Conservation (phyloP, 305 asterid species). For the Fraxinus ornus region DNA sequence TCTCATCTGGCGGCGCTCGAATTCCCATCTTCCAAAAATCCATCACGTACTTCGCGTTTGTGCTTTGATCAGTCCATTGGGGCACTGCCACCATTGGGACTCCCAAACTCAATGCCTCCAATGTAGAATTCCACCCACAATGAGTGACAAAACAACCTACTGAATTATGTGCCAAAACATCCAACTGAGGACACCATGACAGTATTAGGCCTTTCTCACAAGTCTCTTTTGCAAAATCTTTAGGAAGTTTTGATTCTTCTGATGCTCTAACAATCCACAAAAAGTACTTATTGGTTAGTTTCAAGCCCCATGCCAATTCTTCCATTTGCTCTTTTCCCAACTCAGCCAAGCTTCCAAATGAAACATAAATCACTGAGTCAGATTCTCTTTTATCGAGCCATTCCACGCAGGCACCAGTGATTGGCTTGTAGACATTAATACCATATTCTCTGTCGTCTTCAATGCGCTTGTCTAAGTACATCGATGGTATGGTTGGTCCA, state of each 20-base stretch:
- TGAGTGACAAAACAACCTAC: slow-evolving; percentile 40
- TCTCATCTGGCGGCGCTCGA: slow-evolving; percentile 17
- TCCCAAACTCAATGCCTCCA: slow-evolving; percentile 43
- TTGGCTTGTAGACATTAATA: slow-evolving; percentile 22
- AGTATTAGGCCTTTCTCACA: slow-evolving; percentile 34
- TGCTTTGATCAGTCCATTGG: slow-evolving; percentile 44
- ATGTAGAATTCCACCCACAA: slow-evolving; percentile 53
- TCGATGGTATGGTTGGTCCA: slow-evolving; percentile 48
- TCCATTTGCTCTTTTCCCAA: slow-evolving; percentile 20
- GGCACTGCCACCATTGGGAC: slow-evolving; percentile 51
- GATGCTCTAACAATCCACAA: slow-evolving; percentile 42
- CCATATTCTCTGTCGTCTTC: slow-evolving; percentile 36
- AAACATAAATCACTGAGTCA: slow-evolving; percentile 33
- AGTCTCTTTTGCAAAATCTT: slow-evolving; percentile 16
- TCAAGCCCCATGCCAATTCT: slow-evolving; percentile 34
- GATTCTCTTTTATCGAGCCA: slow-evolving; percentile 33
- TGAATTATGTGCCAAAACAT: slow-evolving; percentile 35
- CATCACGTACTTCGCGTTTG: slow-evolving; percentile 39
- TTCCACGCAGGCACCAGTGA: slow-evolving; percentile 6
- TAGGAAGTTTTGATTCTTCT: slow-evolving; percentile 38
- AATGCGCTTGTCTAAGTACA: slow-evolving; percentile 38
- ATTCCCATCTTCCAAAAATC: slow-evolving; percentile 51
- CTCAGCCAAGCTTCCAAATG: slow-evolving; percentile 39
- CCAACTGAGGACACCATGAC: slow-evolving; percentile 50
- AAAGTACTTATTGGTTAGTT: slow-evolving; percentile 26